Base-by-base conservation (phyloP, 2,329 filamentous ascomycete species). In the Ascochyta rabiei region DNA sequence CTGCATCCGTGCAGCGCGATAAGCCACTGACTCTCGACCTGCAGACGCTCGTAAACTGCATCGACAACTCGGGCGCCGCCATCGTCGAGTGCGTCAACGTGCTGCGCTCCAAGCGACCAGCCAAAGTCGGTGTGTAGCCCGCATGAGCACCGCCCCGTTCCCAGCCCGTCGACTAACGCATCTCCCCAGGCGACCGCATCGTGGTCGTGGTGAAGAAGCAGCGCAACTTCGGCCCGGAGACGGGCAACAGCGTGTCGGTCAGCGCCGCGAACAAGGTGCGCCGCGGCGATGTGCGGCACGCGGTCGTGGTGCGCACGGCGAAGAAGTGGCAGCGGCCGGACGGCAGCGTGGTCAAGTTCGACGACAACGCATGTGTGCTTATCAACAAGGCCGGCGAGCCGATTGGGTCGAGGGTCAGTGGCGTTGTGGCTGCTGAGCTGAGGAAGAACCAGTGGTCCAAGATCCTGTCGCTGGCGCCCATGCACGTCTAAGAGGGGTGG, bases 11-110 rank as follows among this genome's bases (percentile, higher is more conserved):
- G n/a, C n/a, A n/a, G n/a, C n/a, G n/a, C n/a, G n/a, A n/a, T n/a
- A n/a, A 53, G 54, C 44, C 60, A 58, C 72, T 71, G 60, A 98
- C 96, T 91, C 64, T 61, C 39, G 54, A 37, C 54, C 58, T 80
- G 62, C 77, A 81, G 95, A 90, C 93, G 75, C 91, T 99, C 86
- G 86, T 99, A 70, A 97, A 95, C 80, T 98, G 95, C 88, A 98
- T 99, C 86, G 95, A 99, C 88, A 99, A 97, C 83, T 98, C 95
- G 63, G 95, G 95, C 75, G 95, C 95, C 67, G 93, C 95, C 69
- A 84, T 99, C 65, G 95, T 98, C 79, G 95, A 99, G 81, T 99
- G 95, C 80, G 90, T 89, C 75, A 89, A 93, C 75, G 89, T 98
- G 60, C 82, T 99, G 70, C 91, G 91, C 72, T 95, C 93, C 81